Evolutionary conservation across 2,329 filamentous ascomycete genomes (phyloP).

Genomic region (Trichoderma endophyticum): DNA sequence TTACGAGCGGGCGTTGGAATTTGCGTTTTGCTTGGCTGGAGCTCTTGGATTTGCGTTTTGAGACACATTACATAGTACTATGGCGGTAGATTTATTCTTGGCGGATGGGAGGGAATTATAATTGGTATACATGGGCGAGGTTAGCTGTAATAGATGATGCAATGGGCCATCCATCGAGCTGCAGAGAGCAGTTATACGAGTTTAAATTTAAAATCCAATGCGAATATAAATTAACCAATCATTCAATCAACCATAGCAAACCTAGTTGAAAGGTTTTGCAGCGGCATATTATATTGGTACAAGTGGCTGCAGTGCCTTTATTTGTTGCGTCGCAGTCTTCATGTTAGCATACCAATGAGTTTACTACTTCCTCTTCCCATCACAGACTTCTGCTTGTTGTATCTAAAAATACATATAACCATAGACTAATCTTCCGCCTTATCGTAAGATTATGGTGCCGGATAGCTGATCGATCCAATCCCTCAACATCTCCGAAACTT

Average conservation of each 20-base stretch:
- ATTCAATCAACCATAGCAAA: background rate
- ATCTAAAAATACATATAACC: background rate
- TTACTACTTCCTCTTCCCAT: background rate
- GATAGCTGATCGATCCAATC: background rate
- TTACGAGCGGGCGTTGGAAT: conserved; percentile 17
- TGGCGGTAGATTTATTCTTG: background rate
- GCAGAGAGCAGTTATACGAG: background rate
- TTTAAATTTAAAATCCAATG: background rate
- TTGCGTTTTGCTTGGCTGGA: background rate
- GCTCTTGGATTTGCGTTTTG: background rate
- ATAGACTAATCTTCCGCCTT: background rate
- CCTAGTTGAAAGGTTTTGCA: background rate
- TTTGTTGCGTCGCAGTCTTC: background rate
- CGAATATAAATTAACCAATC: background rate
- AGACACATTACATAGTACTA: background rate
- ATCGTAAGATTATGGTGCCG: background rate
- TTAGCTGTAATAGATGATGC: background rate
- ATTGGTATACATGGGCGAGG: background rate
- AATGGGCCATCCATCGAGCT: background rate
- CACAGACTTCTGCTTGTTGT: background rate
- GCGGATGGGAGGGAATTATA: background rate
- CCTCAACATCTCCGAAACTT: background rate
- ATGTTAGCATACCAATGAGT: background rate
- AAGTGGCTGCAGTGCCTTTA: background rate
- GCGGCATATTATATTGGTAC: background rate